Evolutionary conservation across 176 grass and related monocot genomes (phyloP).

Genomic region (Aegilops umbellulata): DNA sequence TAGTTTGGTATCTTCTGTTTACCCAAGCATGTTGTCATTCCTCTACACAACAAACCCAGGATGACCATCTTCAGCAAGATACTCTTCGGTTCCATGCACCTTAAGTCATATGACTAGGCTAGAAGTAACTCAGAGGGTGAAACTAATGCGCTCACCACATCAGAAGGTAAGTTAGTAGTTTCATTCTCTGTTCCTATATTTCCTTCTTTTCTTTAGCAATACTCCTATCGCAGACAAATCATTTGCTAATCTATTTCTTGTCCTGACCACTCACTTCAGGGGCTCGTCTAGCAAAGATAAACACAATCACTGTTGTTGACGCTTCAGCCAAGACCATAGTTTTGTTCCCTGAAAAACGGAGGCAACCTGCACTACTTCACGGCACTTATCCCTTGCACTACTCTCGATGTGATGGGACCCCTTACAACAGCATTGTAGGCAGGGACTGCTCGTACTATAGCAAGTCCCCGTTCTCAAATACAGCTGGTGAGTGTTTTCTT

Average conservation of each 20-base stretch:
- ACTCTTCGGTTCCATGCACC: constrained; percentile 86
- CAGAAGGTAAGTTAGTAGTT: constrained; percentile 13
- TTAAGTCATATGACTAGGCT: constrained; percentile 87
- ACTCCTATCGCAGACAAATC: background rate
- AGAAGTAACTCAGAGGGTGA: background rate
- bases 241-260: background rate
- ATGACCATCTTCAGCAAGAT: constrained; percentile 23
- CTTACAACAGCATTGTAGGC: no score
- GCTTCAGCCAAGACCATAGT: constrained; percentile 52
- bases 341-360: constrained; percentile 76
- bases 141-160: background rate
- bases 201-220: background rate
- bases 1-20: no score
- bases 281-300: constrained; percentile 37
- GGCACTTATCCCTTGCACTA: constrained; percentile 62
- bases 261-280: constrained; percentile 13
- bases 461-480: no score
- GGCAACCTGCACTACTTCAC: constrained; percentile 88
- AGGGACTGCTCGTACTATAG: no score
- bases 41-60: no score
- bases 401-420: constrained; percentile 37
- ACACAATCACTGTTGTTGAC: constrained; percentile 30
- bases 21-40: no score
- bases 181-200: background rate
- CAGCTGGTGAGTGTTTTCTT: no score